Evolutionary conservation across 1,284 basidiomycete genomes (phyloP), one percentile per base, ranked within the genome.

Genomic region (Sporisorium iseilematis-ciliati): DNA sequence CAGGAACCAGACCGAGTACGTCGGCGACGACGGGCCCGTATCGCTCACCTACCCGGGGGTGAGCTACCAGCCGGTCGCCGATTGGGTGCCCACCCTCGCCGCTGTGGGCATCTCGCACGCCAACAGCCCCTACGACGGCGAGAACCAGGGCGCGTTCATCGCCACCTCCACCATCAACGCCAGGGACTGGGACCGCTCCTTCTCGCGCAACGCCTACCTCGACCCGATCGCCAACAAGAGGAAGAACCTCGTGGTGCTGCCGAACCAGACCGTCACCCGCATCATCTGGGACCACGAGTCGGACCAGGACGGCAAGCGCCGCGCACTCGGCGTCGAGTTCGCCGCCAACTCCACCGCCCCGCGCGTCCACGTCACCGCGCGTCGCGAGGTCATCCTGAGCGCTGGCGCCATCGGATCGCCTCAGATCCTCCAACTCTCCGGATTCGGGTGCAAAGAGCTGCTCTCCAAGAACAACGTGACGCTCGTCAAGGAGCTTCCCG

Each of bases 371-470:
- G 67, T 82, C 45, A 77, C 74, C 21, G 83, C 81, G 7, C 76
- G 73, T 29, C 58, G 74, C 20, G 83, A 84, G 56, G 80, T 84
- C 16, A 80, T 82, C 48, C 62, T 84, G 12, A 72, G 62, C 20
- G 83, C 74, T 26, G 83, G 83, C 35, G 72, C 83, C 7, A 83
- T 88, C 43, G 87, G 87, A 58, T 85, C 85, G 1, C 87, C 88
- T 1, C 86, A 88, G 66, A 85, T 89, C 21, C 83, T 89, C 0
- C 88, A 89, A 65, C 79, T 89, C 4, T 88, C 88, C 2, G 89
- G 89, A 7, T 87, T 89, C 42, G 89, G 89, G 7, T 75, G 85
- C 52, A 80, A 77, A 21, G 82, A 85, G 12, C 77, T 88, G 1
- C 84, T 89, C 12, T 68, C 80, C 12, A 80, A 73, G 41, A 73